A percentile compares a stretch with the other conserved stretches of the same genome.
These are phyloP conservation scores for Phlebiopsis gigantea DNA, from an alignment of 768 basidiomycete genomes.

Conservation along the genomic window DNA sequence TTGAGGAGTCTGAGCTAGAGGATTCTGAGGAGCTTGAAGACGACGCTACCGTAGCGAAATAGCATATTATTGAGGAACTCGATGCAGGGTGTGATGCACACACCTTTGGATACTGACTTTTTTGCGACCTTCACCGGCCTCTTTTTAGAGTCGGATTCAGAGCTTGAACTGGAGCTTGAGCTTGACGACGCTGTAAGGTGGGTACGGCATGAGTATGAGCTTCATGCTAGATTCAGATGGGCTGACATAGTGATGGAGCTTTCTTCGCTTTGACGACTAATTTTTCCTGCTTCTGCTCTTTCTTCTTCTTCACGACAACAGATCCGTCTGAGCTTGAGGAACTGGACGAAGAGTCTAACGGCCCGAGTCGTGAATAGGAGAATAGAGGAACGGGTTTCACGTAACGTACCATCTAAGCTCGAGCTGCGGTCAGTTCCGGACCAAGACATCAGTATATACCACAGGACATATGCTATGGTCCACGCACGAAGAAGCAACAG, in stretches of 20 bases:
- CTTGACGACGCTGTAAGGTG: slow-evolving; percentile 5
- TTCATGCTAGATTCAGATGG: neutral
- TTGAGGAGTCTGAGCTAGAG: neutral
- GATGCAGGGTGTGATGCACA: neutral
- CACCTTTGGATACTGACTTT: slow-evolving; percentile 1
- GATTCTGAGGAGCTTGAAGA: slow-evolving; percentile 16
- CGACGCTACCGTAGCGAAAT: neutral
- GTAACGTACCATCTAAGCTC: neutral
- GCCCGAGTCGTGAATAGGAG: neutral
- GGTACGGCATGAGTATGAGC: neutral
- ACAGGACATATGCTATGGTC: neutral
- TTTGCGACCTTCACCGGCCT: neutral
- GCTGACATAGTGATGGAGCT: slow-evolving; percentile 21
- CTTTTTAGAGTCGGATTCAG: slow-evolving; percentile 24
- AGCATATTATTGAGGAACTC: neutral
- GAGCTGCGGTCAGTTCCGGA: neutral
- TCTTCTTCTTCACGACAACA: slow-evolving; percentile 17
- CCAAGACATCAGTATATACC: neutral
- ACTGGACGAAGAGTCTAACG: slow-evolving; percentile 8
- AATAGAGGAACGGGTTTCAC: neutral
- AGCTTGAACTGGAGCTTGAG: slow-evolving; percentile 17
- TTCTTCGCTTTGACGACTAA: neutral
- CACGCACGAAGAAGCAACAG: slow-evolving; percentile 23
- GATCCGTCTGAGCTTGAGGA: slow-evolving; percentile 24
- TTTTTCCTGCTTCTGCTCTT: neutral